A percentile compares a stretch with the other conserved stretches of the same genome.
phyloP scores from a whole-genome alignment of 2,329 filamentous ascomycete species.

The Parafenestella ontariensis region DNA sequence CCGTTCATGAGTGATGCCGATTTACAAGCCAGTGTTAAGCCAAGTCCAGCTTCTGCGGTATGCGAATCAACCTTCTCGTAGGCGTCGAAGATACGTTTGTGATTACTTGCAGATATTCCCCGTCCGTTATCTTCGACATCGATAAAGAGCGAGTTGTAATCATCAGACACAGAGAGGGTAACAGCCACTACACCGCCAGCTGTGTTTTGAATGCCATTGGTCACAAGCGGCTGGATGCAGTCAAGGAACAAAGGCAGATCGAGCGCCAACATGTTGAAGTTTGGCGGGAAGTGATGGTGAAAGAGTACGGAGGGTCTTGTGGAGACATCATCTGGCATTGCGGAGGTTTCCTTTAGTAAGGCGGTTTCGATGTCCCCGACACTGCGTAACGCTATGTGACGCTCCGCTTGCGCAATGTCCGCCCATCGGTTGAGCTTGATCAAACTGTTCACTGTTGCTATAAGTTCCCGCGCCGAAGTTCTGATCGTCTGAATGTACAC shows the following conservation, averaged over 20 bases:
- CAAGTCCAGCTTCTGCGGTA: conserved; percentile 52
- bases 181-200: conserved; percentile 48
- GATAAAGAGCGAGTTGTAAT: conserved; percentile 43
- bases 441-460: conserved; percentile 56
- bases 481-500: conserved; percentile 48
- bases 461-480: conserved; percentile 52
- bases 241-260: conserved; percentile 53
- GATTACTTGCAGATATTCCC: conserved; percentile 48
- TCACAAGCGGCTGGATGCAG: conserved; percentile 51
- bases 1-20: conserved; percentile 53
- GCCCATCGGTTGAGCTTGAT: conserved; percentile 54
- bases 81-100: conserved; percentile 52
- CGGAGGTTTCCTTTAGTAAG: conserved; percentile 39
- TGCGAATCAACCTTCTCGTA: conserved; percentile 53
- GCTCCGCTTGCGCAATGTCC: conserved; percentile 34
- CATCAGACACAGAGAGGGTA: conserved; percentile 37
- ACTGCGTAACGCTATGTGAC: conserved; percentile 32
- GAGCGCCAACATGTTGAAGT: conserved; percentile 42
- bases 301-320: conserved; percentile 43
- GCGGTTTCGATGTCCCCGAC: conserved; percentile 43
- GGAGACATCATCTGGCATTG: conserved; percentile 38
- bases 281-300: conserved; percentile 36
- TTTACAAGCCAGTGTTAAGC: conserved; percentile 53
- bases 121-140: conserved; percentile 55
- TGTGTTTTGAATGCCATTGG: conserved; percentile 55